Evolutionary conservation across 768 basidiomycete species (phyloP).

Genomic region (Calocybe gangraenosa): DNA sequence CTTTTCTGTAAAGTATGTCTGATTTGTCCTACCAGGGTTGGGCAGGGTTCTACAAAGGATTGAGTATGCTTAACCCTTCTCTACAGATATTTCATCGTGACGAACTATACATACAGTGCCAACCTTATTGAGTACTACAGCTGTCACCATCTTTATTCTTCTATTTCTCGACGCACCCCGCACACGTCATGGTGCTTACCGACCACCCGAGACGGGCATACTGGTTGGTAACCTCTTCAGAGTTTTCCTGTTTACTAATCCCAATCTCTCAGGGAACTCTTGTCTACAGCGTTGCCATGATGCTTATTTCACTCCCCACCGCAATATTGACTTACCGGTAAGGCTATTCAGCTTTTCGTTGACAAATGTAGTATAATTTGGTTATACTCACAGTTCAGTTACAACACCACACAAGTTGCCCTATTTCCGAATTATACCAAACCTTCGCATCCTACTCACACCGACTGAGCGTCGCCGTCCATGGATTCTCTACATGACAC

Average conservation of each 20-base stretch:
- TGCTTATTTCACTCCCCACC: slow-evolving; percentile 64
- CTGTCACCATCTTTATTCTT: slow-evolving; percentile 56
- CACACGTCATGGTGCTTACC: slow-evolving; percentile 62
- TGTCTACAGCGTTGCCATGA: slow-evolving; percentile 58
- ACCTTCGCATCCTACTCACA: slow-evolving; percentile 70
- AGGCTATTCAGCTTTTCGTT: slow-evolving; percentile 13
- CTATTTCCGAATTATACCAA: slow-evolving; percentile 51
- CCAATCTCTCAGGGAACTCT: slow-evolving; percentile 47
- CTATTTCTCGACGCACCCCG: slow-evolving; percentile 53
- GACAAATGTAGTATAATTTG: slow-evolving; percentile 4
- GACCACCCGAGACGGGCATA: slow-evolving; percentile 55
- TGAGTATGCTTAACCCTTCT: slow-evolving; percentile 36
- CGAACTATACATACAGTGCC: slow-evolving; percentile 29
- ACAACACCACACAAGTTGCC: slow-evolving; percentile 78
- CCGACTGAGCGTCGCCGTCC: slow-evolving; percentile 76
- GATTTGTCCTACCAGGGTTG: slow-evolving; percentile 43
- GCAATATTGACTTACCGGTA: slow-evolving; percentile 77
- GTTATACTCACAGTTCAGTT: slow-evolving; percentile 51
- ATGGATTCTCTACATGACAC: slow-evolving; percentile 79
- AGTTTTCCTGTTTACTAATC: background rate
- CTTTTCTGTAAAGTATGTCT: background rate
- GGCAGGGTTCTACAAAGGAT: slow-evolving; percentile 76
- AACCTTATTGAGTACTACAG: slow-evolving; percentile 41
- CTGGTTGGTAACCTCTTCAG: slow-evolving; percentile 27
- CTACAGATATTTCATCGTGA: background rate